Evolutionary conservation across 2,329 filamentous ascomycete species (phyloP), one percentile per base, ranked within the genome.

Genomic region (Alternaria brassicae): DNA sequence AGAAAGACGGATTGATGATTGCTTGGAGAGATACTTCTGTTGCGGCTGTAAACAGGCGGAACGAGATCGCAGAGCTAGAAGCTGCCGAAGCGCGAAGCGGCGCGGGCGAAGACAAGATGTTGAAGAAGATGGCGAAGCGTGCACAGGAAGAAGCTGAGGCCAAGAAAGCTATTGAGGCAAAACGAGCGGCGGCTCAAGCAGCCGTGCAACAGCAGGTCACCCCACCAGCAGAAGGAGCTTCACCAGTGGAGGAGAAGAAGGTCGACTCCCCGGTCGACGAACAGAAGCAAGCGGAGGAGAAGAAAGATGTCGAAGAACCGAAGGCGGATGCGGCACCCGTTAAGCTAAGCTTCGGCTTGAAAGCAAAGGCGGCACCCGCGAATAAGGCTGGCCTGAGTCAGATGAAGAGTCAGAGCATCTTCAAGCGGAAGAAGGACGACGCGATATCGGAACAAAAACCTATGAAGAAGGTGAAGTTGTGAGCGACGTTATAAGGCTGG

Each of bases 21-120:
- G 84, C 90, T 1, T 99, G 93, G 91, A 89, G 97, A 58, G 94
- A 99, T 73, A 92, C 94, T 70, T 93, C 90, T 34, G 92, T 93
- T 0, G 94, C 97, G 56, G 92, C 93, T 1, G 80, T 98, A 65
- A 84, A 87, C 68, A 82, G 93, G 50, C 87, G 91, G 62, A 94
- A 97, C 66, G 92, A 92, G 25, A 83, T 97, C 48, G 83, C 89
- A 67, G 88, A 89, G 73, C 94, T 92, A 77, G 93, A 97, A 77
- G 86, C 91, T 55, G 89, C 93, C 77, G 93, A 97, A 70, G 91
- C 91, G 68, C 92, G 93, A 2, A 93, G 97, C 68, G 94, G 98
- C 75, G 91, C 96, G 79, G 81, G 92, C 48, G 93, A 98, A 79
- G 90, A 94, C 78, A 87, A 86, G 72, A 83, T 93, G 81, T 89